Evolutionary conservation across 371 early-diverging fungal genomes (phyloP), one percentile per base, ranked within the genome.

Genomic region (Mucor circinelloides): DNA sequence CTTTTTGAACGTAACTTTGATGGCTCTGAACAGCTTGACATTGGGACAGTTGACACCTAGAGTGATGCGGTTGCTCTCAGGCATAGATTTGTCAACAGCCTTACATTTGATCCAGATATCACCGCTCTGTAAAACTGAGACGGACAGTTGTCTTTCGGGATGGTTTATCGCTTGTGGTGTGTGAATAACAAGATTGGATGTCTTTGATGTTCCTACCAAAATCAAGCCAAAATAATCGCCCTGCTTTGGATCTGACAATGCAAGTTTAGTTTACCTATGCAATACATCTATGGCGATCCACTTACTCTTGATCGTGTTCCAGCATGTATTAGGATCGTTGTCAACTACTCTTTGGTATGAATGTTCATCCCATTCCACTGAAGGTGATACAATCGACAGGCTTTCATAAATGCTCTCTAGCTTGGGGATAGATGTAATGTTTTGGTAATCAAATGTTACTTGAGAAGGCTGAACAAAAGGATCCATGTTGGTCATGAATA

Each of bases 341-440:
- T 88, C 88, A 0, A 87, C 87, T 1, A 82, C 86, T 17, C 70
- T 78, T 38, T 87, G 87, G 57, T 84, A 88, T 1, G 83, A 81
- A 64, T 83, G 75, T 55, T 81, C 74, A 9, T 77, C 79, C 74
- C 86, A 84, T 52, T 80, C 80, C 9, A 76, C 69, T 0, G 70
- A 66, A 0, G 69, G 61, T 0, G 86, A 81, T 27, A 80, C 64
- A 30, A 72, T 70, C 58, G 78, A 57, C 13, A 64, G 13, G 27
- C 57, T 25, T 34, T 67, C 62, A 32, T 74, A 74, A 0, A 27
- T 12, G 5, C 6, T 48, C 31, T 74, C 74, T 3, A 67, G 25
- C n/a, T 58, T 46, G 32, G 46, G 10, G 12, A 74, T 70, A n/a
- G 70, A 67, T 7, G 61, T 64, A 0, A 63, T 63, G 17, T 57